Evolutionary conservation across 768 basidiomycete species (phyloP), one percentile per base, ranked within the genome.

Genomic region (Hypsizygus marmoreus): DNA sequence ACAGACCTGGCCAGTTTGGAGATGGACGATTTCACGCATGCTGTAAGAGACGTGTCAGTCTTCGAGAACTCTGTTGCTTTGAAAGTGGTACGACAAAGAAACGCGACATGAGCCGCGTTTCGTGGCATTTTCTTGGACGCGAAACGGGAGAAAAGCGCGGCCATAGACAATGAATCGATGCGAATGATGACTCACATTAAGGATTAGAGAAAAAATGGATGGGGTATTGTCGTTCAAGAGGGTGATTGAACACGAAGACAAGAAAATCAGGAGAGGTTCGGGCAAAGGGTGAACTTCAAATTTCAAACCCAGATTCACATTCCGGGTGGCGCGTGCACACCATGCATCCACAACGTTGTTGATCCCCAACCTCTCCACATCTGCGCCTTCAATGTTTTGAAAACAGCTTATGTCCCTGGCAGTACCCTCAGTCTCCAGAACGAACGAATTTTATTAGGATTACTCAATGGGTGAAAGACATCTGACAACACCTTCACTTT

Each of bases 11-110:
- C 95, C 95, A 55, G 95, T 97, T 72, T 98, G 95, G 64, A 98
- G 85, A 76, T 98, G 95, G 68, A 98, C 95, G 74, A 98, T 97
- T 86, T 98, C 95, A 79, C 95, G 91, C 91, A 92, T 93, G 79
- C 90, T 92, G 59, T 33, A 64, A 59, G 53, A 62, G 53, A 58
- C 64, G 66, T 36, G 60, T 70, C 56, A 69, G 65, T 43, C 50
- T 54, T 50, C 54, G 49, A 43, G 40, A 59, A 48, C 46, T 35
- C 50, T 43, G 34, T 53, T 40, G 43, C 44, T 44, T n/a, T 45
- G 29, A 65, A 72, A 72, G 66, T 76, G 74, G 74, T 76, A 73
- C 73, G 74, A 75, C 69, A 68, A 63, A 63, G 55, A 54, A 61
- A 66, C 66, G 65, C 69, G 67, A 65, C 66, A 59, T 56, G 39